These are phyloP conservation scores for Mortierella claussenii DNA, from an alignment of 192 early-diverging fungal genomes.

Conservation along the genomic window DNA sequence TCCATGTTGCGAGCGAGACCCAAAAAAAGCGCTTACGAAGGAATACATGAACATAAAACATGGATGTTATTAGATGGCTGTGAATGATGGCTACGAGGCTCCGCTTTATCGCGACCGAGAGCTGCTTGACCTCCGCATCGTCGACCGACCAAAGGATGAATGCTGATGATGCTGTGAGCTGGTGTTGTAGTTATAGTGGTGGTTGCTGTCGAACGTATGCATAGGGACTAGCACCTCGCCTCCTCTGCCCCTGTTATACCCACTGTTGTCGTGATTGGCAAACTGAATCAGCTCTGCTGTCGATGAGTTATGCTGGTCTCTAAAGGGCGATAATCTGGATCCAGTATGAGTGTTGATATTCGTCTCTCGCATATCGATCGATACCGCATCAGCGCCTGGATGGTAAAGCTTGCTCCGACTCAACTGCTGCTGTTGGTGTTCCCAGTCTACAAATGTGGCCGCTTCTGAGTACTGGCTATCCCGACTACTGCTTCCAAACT, in stretches of 20 bases:
- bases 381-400: constrained; percentile 8
- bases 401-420: not conserved
- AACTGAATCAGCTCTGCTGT: constrained; percentile 26
- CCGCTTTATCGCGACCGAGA: constrained; percentile 32
- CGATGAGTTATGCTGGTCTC: not conserved
- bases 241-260: constrained; percentile 25
- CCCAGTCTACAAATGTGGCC: constrained; percentile 40
- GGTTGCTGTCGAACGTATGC: constrained; percentile 27
- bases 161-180: not conserved
- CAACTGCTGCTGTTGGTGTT: constrained; percentile 19
- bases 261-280: constrained; percentile 18
- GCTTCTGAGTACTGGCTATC: constrained; percentile 41
- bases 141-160: constrained; percentile 6
- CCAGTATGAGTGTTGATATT: not conserved
- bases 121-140: constrained; percentile 26
- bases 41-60: too few species aligned
- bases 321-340: not conserved
- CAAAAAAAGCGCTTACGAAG: too few species aligned
- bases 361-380: constrained; percentile 33
- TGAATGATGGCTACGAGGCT: too few species aligned
- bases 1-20: too few species aligned
- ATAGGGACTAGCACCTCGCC: constrained; percentile 52
- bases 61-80: too few species aligned
- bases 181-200: constrained; percentile 3
- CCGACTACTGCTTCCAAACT: constrained; percentile 9